A percentile compares a stretch with the other conserved stretches of the same genome.
Evolutionary conservation across 2,329 filamentous ascomycete genomes (phyloP).

Genomic region (Penicillium sclerotigenum): DNA sequence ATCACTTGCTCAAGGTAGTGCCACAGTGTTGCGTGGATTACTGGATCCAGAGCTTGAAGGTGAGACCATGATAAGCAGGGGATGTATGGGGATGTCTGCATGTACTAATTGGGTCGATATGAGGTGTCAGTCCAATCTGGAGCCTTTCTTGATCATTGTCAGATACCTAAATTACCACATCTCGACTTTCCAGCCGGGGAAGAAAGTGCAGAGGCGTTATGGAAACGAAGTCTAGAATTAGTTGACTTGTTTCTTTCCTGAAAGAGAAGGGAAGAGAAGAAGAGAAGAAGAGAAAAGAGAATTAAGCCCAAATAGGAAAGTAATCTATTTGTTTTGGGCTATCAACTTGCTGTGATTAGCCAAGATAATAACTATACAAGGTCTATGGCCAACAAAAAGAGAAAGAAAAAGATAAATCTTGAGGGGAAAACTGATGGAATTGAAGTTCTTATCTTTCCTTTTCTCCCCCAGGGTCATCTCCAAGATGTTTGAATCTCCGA

Average conservation of each 20-base stretch:
- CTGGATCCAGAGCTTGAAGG: conserved; percentile 25
- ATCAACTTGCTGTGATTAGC: too few species aligned
- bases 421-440: too few species aligned
- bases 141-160: conserved; percentile 25
- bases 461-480: too few species aligned
- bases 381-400: too few species aligned
- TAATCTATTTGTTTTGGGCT: too few species aligned
- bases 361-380: too few species aligned
- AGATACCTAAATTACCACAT: conserved; percentile 18
- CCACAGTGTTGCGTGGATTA: conserved; percentile 23
- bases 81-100: neutral
- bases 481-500: too few species aligned
- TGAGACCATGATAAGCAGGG: conserved; percentile 6
- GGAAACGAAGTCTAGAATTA: conserved; percentile 32
- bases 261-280: too few species aligned
- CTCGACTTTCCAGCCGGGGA: conserved; percentile 28
- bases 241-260: conserved; percentile 14
- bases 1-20: conserved; percentile 22
- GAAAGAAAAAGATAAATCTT: too few species aligned
- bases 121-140: conserved; percentile 20
- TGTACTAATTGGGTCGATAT: neutral
- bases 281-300: too few species aligned
- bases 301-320: neutral
- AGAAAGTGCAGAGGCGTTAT: conserved; percentile 29
- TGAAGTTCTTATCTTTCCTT: too few species aligned